These are phyloP conservation scores for Trichoderma sp. DNA, from an alignment of 2,329 filamentous ascomycete species.

Conservation along the genomic window DNA sequence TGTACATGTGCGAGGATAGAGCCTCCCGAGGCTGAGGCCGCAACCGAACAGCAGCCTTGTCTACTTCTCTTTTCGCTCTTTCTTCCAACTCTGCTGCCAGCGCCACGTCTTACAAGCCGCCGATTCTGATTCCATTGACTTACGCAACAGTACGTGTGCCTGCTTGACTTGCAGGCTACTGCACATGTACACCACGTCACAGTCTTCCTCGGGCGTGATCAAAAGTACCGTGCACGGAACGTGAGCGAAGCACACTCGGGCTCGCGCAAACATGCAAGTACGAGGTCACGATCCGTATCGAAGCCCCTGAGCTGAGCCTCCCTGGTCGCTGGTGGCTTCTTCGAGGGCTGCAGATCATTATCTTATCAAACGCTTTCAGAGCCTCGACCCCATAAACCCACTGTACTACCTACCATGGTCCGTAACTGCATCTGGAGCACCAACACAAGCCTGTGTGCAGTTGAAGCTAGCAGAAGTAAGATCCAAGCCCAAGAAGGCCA, in stretches of 20 bases:
- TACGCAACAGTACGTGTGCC: not conserved
- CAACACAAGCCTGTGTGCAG: slow-evolving; percentile 2
- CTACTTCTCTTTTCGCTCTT: not conserved
- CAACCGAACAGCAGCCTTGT: not conserved
- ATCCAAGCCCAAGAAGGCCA: slow-evolving; percentile 15
- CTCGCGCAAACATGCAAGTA: not conserved
- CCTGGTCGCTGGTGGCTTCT: slow-evolving; percentile 9
- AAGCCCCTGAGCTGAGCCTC: slow-evolving; percentile 26
- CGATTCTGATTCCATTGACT: not conserved
- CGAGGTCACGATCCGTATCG: slow-evolving; percentile 17
- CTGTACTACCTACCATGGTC: not conserved
- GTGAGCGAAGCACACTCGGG: not conserved
- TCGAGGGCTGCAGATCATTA: slow-evolving; percentile 25
- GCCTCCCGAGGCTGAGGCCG: not conserved
- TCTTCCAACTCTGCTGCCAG: not conserved
- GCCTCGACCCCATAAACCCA: slow-evolving; percentile 8
- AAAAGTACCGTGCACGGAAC: slow-evolving; percentile 25
- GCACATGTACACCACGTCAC: slow-evolving; percentile 24
- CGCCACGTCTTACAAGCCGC: not conserved
- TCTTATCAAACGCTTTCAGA: slow-evolving; percentile 18
- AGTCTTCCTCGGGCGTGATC: slow-evolving; percentile 19
- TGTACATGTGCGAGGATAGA: not conserved
- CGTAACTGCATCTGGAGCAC: not conserved
- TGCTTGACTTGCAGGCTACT: not conserved
- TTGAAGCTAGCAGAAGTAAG: slow-evolving; percentile 5